phyloP scores from a whole-genome alignment of 805 yeast genomes.

The Suhomyces pyralidae region DNA sequence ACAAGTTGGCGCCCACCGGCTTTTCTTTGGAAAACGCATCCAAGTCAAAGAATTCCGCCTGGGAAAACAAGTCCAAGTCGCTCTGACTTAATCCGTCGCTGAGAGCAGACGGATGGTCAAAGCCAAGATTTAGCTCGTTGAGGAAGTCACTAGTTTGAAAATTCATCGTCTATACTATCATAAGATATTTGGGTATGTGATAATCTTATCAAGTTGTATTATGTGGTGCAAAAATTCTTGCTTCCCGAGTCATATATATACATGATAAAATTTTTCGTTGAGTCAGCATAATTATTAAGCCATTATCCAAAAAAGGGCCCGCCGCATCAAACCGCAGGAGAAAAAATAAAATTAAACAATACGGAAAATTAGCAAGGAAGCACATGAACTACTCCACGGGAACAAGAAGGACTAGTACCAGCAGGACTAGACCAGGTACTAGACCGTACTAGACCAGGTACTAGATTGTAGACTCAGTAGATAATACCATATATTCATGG shows the following conservation, averaged over 20 bases:
- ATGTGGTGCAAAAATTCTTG: not conserved
- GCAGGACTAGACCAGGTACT: no score
- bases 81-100: slow-evolving; percentile 13
- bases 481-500: no score
- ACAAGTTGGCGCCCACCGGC: slow-evolving; percentile 11
- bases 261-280: slow-evolving; percentile 1
- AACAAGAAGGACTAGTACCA: no score
- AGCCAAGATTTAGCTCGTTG: slow-evolving; percentile 38
- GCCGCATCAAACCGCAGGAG: not conserved
- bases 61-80: slow-evolving; percentile 40
- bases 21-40: slow-evolving; percentile 27
- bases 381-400: no score
- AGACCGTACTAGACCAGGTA: no score
- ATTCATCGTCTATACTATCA: slow-evolving; percentile 24
- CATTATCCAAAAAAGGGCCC: no score
- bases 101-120: slow-evolving; percentile 27
- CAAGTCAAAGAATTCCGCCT: slow-evolving; percentile 39
- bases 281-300: slow-evolving; percentile 4
- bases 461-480: no score
- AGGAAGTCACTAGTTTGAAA: slow-evolving; percentile 42
- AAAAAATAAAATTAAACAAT: not conserved
- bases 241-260: not conserved
- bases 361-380: not conserved
- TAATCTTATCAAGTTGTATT: no score
- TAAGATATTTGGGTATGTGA: not conserved